Percentiles rank a stretch among this genome's conserved stretches.
Evolutionary conservation across 371 early-diverging fungal genomes (phyloP).

Genomic region (Haplosporangium sp.): DNA sequence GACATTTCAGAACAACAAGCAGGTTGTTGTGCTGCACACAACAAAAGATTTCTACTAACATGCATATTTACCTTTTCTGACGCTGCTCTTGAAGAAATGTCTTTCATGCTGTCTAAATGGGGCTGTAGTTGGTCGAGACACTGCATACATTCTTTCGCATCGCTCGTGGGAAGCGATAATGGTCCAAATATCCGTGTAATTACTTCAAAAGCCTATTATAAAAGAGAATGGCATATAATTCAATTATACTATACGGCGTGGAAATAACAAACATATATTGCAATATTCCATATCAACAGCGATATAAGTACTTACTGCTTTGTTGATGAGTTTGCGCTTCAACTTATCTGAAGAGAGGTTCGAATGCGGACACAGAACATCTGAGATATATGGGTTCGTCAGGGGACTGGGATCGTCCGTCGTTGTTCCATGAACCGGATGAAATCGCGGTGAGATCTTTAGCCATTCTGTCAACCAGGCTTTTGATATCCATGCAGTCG

Average conservation of each 20-base stretch:
- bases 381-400: conserved; percentile 12
- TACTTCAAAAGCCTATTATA: conserved; percentile 21
- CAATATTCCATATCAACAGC: neutral
- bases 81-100: conserved; percentile 12
- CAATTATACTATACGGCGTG: neutral
- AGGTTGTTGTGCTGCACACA: too few species aligned
- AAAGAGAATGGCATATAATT: neutral
- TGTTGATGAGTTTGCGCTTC: conserved; percentile 27
- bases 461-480: conserved; percentile 48
- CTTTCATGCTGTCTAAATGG: neutral
- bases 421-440: conserved; percentile 4
- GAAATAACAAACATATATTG: too few species aligned
- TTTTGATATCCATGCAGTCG: conserved; percentile 43
- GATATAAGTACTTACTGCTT: conserved; percentile 11
- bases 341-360: conserved; percentile 24
- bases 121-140: conserved; percentile 20
- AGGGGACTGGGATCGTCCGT: conserved; percentile 36
- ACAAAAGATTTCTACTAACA: too few species aligned
- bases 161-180: conserved; percentile 13
- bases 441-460: conserved; percentile 36
- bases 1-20: neutral
- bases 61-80: conserved; percentile 33
- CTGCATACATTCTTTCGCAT: conserved; percentile 17
- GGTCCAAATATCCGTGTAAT: conserved; percentile 22
- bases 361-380: conserved; percentile 41